Evolutionary conservation across 2,329 filamentous ascomycete genomes (phyloP), one percentile per base, ranked within the genome.

Genomic region (Sporothrix phasma): DNA sequence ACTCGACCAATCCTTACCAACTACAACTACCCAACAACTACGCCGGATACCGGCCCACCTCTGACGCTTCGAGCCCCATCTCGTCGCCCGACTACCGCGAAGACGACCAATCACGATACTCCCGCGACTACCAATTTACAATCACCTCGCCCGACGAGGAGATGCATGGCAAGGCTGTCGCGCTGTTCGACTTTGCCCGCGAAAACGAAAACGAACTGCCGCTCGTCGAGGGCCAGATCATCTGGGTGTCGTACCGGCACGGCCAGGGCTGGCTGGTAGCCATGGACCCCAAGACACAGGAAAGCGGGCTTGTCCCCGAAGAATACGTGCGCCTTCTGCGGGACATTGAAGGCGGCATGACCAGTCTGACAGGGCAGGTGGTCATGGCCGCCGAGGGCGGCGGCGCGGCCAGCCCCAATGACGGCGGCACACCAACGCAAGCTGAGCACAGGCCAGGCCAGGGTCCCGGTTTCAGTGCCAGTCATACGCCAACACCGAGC

Each of bases 211-310:
- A 97, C 73, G 94, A 99, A 75, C 79, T 99, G 64, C 91, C 92
- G 3, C 79, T 99, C 54, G 87, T 90, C 0, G 94, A 99, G 76
- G 94, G 94, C 5, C 94, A 99, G 72, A 90, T 97, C 64, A 96
- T 99, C 64, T 89, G 94, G 80, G 92, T 99, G 26, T 96, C 91
- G 17, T 99, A 97, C 74, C 84, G 94, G 49, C 92, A 97, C 73
- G 93, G 93, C 17, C 92, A 97, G 76, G 94, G 94, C 63, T 99
- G 94, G 94, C 81, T 99, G 61, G 94, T 99, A 26, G 94, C 94
- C 3, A 90, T 97, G 76, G 94, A 99, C 72, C 92, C 93, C 13
- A 92, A 91, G 74, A 97, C 92, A 0, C 91, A 86, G 69, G 94
- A 99, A 76, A 96, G 91, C 71, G 94, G 94, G 0, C 81, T 99